Base-by-base conservation (phyloP, 305 asterid genomes). In the Solanum hybrid region DNA sequence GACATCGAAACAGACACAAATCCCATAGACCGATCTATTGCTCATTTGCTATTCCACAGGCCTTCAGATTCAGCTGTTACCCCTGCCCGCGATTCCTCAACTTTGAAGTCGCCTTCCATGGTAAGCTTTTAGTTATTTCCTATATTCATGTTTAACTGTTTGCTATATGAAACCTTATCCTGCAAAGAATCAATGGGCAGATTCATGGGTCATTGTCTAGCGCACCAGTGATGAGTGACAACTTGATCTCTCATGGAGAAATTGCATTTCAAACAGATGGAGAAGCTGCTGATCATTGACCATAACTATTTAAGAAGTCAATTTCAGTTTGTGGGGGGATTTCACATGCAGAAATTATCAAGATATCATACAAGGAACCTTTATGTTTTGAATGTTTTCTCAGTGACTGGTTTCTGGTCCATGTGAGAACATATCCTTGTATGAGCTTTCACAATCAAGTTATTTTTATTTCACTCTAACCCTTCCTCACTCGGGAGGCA, bases 1-100 rank as follows among this genome's bases (percentile, higher is more conserved):
- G 97, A 95, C 91, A 95, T 95, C 45, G 98, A 97, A 93, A 93
- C 98, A 0, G 95, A 93, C 76, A 96, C 98, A 8, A 97, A 97
- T 92, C 98, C 98, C 39, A 93, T 97, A 79, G 99, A 96, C 88
- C 96, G 98, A 72, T 97, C 99, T 11, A 92, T 97, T 17, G 99
- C 99, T 2, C 98, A 97, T 91, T 90, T 97, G 39, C 90, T 97
- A 90, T 97, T 96, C 93, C 98, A 96, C 93, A 92, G 96, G 91
- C 97, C 98, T 76, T 92, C 96, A 6, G 96, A 94, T 72, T 84
- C 96, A 33, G 61, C 94, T 61, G 87, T 87, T 20, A 17, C 79
- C 11, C 90, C 93, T 38, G 92, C 91, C 57, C 93, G 91, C 5
- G 93, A 91, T 75, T 83, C 93, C 2, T 57, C 37, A 65, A 90